A percentile compares a stretch with the other conserved stretches of the same genome.
These are phyloP conservation scores for Colletotrichum simmondsii DNA, from an alignment of 2,329 filamentous ascomycete genomes.

Conservation along the genomic window DNA sequence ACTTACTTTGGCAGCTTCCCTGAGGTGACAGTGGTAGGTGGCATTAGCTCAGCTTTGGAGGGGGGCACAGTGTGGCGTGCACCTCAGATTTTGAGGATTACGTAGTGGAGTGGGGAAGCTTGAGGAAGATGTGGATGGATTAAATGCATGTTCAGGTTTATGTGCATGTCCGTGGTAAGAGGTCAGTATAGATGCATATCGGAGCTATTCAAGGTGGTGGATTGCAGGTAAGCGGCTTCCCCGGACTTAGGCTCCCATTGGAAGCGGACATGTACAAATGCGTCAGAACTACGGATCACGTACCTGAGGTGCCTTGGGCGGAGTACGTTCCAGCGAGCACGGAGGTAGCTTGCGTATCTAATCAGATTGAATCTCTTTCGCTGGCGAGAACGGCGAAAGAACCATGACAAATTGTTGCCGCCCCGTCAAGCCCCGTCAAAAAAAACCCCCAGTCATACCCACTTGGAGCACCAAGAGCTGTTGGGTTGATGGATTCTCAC, in stretches of 20 bases:
- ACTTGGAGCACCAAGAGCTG: background rate
- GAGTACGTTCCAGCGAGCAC: constrained; percentile 2
- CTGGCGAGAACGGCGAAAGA: background rate
- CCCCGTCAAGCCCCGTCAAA: background rate
- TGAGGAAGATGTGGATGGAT: background rate
- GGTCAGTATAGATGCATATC: background rate
- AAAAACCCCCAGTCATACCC: background rate
- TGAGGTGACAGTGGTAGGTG: background rate
- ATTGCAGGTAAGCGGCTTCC: background rate
- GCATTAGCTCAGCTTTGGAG: constrained; percentile 10
- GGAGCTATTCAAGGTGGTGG: no score
- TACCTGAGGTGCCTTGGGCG: no score
- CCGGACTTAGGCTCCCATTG: background rate
- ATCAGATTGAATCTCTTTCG: constrained; percentile 29
- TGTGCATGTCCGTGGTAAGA: background rate
- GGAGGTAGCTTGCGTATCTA: constrained; percentile 19
- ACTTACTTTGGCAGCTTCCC: constrained; percentile 5
- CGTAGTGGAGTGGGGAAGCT: constrained; percentile 12
- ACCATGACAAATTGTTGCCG: constrained; percentile 22
- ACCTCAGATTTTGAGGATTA: constrained; percentile 10
- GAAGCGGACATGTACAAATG: constrained; percentile 4
- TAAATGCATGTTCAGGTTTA: background rate
- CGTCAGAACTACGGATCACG: background rate
- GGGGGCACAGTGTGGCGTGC: background rate
- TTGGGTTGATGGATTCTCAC: background rate